A percentile compares a stretch with the other conserved stretches of the same genome.
phyloP scores from a whole-genome alignment of 495 filamentous ascomycete genomes.

The Hyaloscypha bicolor region DNA sequence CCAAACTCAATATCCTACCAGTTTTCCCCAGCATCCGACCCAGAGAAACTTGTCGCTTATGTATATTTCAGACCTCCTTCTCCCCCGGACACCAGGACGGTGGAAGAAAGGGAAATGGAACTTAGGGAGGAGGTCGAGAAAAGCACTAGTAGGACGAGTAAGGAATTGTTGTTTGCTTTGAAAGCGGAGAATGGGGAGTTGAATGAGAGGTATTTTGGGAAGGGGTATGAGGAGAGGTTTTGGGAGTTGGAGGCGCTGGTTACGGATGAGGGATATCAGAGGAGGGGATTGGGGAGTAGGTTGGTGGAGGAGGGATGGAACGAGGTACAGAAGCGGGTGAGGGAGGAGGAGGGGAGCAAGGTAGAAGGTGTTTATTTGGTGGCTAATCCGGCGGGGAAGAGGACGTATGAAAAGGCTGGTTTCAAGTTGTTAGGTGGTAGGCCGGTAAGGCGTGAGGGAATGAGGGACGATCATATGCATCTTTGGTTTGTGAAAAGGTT shows the following conservation, averaged over 20 bases:
- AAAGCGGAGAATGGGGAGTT: constrained; percentile 11
- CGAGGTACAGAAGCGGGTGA: constrained; percentile 8
- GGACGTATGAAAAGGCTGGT: constrained; percentile 18
- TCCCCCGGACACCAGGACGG: constrained; percentile 1
- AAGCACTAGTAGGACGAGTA: not conserved
- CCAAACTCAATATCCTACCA: constrained; percentile 2
- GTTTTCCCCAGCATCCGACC: not conserved
- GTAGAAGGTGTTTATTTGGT: constrained; percentile 14
- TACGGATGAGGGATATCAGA: constrained; percentile 20
- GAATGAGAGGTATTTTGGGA: constrained; percentile 13
- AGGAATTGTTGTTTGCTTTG: constrained; percentile 12
- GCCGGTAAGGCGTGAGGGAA: not conserved
- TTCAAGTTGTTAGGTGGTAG: constrained; percentile 12
- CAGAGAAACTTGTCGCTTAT: constrained; percentile 4
- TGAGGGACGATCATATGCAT: constrained; percentile 10
- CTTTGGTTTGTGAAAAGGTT: constrained; percentile 18
- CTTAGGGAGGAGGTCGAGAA: constrained; percentile 8
- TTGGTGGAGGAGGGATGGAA: constrained; percentile 10
- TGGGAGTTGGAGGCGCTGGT: constrained; percentile 16
- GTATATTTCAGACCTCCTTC: constrained; percentile 1
- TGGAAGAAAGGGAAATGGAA: constrained; percentile 5
- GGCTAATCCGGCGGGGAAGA: constrained; percentile 12
- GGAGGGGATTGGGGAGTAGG: constrained; percentile 13
- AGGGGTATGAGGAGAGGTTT: constrained; percentile 7
- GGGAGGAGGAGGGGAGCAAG: not conserved